Evolutionary conservation across 106 monocot genomes (phyloP).

Genomic region (Apostasia shenzhenica): DNA sequence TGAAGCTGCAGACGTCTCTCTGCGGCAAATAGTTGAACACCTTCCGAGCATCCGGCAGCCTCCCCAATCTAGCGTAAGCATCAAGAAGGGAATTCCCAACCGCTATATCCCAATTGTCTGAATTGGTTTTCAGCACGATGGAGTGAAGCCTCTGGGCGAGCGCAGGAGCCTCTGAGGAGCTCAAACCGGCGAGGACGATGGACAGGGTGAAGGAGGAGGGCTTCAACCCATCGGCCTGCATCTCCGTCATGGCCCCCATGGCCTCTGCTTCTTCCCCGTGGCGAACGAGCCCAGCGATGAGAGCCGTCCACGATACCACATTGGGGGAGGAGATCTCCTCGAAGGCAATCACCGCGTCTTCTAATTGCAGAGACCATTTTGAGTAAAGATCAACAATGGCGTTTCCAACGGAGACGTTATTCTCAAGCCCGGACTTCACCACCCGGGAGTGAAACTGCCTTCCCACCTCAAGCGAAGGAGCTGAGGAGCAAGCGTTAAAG

Average conservation of each 20-base stretch:
- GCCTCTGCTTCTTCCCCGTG: slow-evolving; percentile 29
- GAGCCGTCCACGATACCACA: slow-evolving; percentile 70
- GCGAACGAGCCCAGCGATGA: slow-evolving; percentile 30
- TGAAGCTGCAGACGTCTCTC: slow-evolving; percentile 60
- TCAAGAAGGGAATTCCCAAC: slow-evolving; percentile 76
- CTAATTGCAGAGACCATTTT: slow-evolving; percentile 30
- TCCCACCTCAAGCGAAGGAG: slow-evolving; percentile 27
- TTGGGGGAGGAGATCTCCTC: slow-evolving; percentile 38
- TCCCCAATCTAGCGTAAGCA: slow-evolving; percentile 48
- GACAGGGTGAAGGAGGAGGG: slow-evolving; percentile 69
- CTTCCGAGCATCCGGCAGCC: slow-evolving; percentile 30
- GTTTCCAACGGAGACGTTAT: slow-evolving; percentile 66
- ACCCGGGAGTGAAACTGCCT: slow-evolving; percentile 46
- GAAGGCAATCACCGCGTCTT: slow-evolving; percentile 26
- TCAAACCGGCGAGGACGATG: slow-evolving; percentile 45
- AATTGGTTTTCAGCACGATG: slow-evolving; percentile 40
- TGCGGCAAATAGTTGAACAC: slow-evolving; percentile 30
- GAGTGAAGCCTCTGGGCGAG: slow-evolving; percentile 51
- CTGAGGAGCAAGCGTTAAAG: slow-evolving; percentile 33
- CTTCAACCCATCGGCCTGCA: slow-evolving; percentile 37
- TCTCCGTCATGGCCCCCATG: slow-evolving; percentile 33
- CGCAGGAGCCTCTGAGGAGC: slow-evolving; percentile 12
- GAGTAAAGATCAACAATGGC: slow-evolving; percentile 64
- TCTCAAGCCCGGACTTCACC: slow-evolving; percentile 36
- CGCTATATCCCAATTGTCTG: slow-evolving; percentile 15